Conservation (phyloP, 345 rosid species). For the Gossypium raimondii region DNA sequence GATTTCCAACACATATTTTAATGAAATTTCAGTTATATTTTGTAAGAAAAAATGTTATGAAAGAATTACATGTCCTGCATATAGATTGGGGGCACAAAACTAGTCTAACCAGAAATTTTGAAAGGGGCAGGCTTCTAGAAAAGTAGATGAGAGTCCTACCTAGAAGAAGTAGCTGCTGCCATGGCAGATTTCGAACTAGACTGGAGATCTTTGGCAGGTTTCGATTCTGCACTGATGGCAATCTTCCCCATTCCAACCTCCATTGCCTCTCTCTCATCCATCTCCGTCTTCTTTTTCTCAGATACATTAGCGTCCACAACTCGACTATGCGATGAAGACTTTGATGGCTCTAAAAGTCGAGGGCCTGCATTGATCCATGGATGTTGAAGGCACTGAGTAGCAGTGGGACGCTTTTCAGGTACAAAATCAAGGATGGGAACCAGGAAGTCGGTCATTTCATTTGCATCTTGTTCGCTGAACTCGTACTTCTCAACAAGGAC, state of each 20-base stretch:
- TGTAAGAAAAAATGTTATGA: not conserved
- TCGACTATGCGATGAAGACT: conserved; percentile 27
- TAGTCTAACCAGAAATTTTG: not conserved
- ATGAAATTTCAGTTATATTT: not conserved
- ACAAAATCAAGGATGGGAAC: conserved; percentile 66
- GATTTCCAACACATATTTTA: not conserved
- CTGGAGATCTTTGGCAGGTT: conserved; percentile 30
- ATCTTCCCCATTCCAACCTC: conserved; percentile 57
- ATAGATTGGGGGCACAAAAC: not conserved
- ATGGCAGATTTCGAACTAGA: conserved; percentile 28
- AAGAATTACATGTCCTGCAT: not conserved
- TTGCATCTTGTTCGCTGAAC: conserved; percentile 56
- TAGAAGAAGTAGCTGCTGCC: conserved; percentile 25
- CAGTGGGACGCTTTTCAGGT: conserved; percentile 66
- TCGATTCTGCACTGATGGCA: conserved; percentile 43
- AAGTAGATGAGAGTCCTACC: conserved; percentile 14
- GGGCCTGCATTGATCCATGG: conserved; percentile 58
- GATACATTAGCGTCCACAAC: conserved; percentile 21
- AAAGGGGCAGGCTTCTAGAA: not conserved
- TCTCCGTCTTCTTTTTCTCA: conserved; percentile 34
- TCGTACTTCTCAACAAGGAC: conserved; percentile 52
- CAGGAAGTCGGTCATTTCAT: conserved; percentile 50
- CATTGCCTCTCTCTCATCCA: conserved; percentile 55
- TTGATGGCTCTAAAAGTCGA: conserved; percentile 35
- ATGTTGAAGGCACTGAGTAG: conserved; percentile 66